Evolutionary conservation across 139 green algal species (phyloP), one percentile per base, ranked within the genome.

Genomic region (Deuterostichococcus epilithicus): DNA sequence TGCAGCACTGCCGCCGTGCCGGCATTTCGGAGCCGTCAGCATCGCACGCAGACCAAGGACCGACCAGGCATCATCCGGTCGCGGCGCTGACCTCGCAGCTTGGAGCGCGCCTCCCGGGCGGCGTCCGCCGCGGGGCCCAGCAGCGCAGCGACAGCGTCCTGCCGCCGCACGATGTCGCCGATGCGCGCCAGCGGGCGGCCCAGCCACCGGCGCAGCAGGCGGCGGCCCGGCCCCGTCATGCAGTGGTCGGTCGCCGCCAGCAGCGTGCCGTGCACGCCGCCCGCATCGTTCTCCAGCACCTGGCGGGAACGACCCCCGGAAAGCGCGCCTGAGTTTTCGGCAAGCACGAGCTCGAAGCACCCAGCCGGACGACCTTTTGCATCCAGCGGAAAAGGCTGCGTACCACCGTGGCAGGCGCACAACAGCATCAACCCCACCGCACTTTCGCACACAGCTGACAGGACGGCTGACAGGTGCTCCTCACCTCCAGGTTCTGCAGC

Each of bases 401-500:
- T n/a, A n/a, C n/a, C n/a, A n/a, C n/a, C n/a, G n/a, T n/a, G n/a
- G n/a, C n/a, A n/a, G n/a, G n/a, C n/a, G n/a, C n/a, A n/a, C n/a
- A n/a, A n/a, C n/a, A n/a, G n/a, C n/a, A n/a, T n/a, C n/a, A n/a
- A n/a, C n/a, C n/a, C n/a, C n/a, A n/a, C n/a, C n/a, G n/a, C n/a
- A n/a, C n/a, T n/a, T n/a, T n/a, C n/a, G n/a, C n/a, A n/a, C n/a
- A n/a, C n/a, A n/a, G 20, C n/a, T 74, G 60, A 33, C 33, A 26
- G 23, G 26, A 23, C 30, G n/a, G 38, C 23, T 30, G 52, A 1
- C 2, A n/a, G 38, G n/a, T n/a, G n/a, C n/a, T n/a, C n/a, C 74
- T 74, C 25, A 98, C 84, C 79, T 99, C 96, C 38, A 99, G 85
- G 73, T 94, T 96, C 71, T 97, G 91, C 44, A 99, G 87, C 6